These are phyloP conservation scores for Toxicodendron radicans DNA, from an alignment of 345 rosid genomes.

Conservation along the genomic window DNA sequence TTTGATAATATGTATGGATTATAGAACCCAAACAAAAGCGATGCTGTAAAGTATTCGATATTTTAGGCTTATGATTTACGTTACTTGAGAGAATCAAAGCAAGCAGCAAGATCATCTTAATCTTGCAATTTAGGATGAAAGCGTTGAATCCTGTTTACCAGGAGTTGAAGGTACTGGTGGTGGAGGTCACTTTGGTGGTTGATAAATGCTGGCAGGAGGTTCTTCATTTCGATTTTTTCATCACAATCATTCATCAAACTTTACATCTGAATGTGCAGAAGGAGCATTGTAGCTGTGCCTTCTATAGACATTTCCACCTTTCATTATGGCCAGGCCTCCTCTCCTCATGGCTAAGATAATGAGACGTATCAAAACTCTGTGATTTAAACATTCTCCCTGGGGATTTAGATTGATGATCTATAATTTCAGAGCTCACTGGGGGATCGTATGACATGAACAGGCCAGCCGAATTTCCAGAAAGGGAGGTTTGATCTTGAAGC, in stretches of 20 bases:
- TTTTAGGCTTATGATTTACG: slow-evolving; percentile 43
- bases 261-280: slow-evolving; percentile 44
- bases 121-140: slow-evolving; percentile 88
- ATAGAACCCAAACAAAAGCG: slow-evolving; percentile 15
- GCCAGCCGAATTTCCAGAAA: slow-evolving; percentile 14
- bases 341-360: slow-evolving; percentile 22
- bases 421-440: slow-evolving; percentile 9
- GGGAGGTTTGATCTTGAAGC: slow-evolving; percentile 16
- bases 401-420: slow-evolving; percentile 23
- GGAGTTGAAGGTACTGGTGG: slow-evolving; percentile 50
- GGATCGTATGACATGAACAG: slow-evolving; percentile 15
- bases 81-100: slow-evolving; percentile 70
- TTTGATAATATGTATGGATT: neutral
- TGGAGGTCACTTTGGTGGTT: slow-evolving; percentile 53
- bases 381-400: slow-evolving; percentile 28
- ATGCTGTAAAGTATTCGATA: neutral
- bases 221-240: slow-evolving; percentile 58
- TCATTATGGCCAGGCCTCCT: slow-evolving; percentile 17
- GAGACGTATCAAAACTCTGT: slow-evolving; percentile 32
- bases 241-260: slow-evolving; percentile 77
- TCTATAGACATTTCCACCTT: slow-evolving; percentile 27
- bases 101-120: slow-evolving; percentile 77
- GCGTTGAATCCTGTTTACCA: slow-evolving; percentile 30
- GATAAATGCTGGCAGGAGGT: slow-evolving; percentile 30
- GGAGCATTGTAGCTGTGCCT: slow-evolving; percentile 48